Percentiles rank a stretch among this genome's conserved stretches.
Evolutionary conservation across 2,329 filamentous ascomycete genomes (phyloP).

Genomic region (Talaromyces pinophilus): DNA sequence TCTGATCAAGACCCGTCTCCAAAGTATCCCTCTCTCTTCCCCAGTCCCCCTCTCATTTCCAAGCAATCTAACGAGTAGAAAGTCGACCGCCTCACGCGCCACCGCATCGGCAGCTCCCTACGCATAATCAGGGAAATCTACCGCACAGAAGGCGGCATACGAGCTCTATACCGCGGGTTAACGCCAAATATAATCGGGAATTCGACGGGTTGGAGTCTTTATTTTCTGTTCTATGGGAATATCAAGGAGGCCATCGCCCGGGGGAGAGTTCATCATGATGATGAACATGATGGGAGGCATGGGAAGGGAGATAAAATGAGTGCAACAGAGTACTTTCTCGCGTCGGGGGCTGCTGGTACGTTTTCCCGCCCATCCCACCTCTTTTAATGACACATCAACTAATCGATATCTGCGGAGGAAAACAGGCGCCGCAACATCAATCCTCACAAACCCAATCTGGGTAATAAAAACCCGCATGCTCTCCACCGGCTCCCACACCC

Average conservation of each 20-base stretch:
- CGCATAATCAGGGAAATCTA: conserved; percentile 56
- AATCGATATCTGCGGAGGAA: too few relatives aligned
- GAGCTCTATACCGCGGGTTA: conserved; percentile 83
- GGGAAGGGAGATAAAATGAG: conserved; percentile 46
- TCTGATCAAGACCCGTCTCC: conserved; percentile 93
- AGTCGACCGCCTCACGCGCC: conserved; percentile 55
- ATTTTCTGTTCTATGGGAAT: conserved; percentile 75
- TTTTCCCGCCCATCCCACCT: neutral
- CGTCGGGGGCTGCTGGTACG: conserved; percentile 64
- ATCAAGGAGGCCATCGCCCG: conserved; percentile 55
- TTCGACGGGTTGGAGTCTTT: conserved; percentile 84
- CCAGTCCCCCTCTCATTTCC: neutral
- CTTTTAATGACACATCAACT: too few relatives aligned
- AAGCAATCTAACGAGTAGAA: conserved; percentile 25
- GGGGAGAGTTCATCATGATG: conserved; percentile 32
- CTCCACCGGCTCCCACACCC: conserved; percentile 71
- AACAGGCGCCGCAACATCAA: conserved; percentile 66
- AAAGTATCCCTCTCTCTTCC: conserved; percentile 59
- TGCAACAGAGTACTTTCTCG: conserved; percentile 75
- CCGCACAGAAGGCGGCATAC: conserved; percentile 58
- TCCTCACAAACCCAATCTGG: conserved; percentile 94
- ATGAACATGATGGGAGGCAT: neutral
- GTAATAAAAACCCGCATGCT: conserved; percentile 98
- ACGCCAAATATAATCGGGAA: conserved; percentile 91
- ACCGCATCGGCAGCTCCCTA: conserved; percentile 55